Base-by-base conservation (phyloP, 202 grass and related monocot species). In the Zizania palustris region DNA sequence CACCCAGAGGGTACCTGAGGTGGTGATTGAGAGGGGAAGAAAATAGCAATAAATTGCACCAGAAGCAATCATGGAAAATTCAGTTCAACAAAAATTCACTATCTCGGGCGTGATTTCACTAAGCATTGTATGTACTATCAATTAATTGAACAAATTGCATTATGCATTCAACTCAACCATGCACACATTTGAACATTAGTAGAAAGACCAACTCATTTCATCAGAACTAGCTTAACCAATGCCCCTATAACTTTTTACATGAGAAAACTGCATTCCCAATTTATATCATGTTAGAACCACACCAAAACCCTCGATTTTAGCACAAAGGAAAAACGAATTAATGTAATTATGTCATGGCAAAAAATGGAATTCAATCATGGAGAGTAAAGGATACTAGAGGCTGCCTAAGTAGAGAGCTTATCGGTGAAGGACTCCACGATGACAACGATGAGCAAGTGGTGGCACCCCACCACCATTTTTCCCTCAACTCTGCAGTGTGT, bases 351-450 rank as follows among this genome's bases (percentile, higher is more conserved):
- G 15, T 53, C 35, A 8, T 15, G 45, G 21, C 57, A 38, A 9
- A 55, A 33, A 46, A 74, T 35, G 57, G n/a, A 6, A 48, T n/a
- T 38, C 38, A 88, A 96, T 88, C 65, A 19, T 6, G 51, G 5
- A 71, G 54, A n/a, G 44, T 44, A 39, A 18, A 57, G 19, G 35
- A 8, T 78, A 82, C 85, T 79, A n/a, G 79, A 72, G 73, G 16
- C 22, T 14, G 80, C 55, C 14, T 88, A 69, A 35, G 83, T 72
- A 60, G 92, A 85, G 44, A 90, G 75, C 74, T 72, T 90, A 45
- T 89, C 86, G 5, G 78, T 81, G 34, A 88, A 93, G 33, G 91
- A 86, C 2, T 97, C 94, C 1, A 88, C 83, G 42, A 84, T 90
- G 28, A 87, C 69, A 48, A 93, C 83, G 45, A 73, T 84, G 51